Percentiles rank a stretch among this genome's conserved stretches.
Conservation (phyloP, 2,329 filamentous ascomycete species). For the Claviceps paspali region DNA sequence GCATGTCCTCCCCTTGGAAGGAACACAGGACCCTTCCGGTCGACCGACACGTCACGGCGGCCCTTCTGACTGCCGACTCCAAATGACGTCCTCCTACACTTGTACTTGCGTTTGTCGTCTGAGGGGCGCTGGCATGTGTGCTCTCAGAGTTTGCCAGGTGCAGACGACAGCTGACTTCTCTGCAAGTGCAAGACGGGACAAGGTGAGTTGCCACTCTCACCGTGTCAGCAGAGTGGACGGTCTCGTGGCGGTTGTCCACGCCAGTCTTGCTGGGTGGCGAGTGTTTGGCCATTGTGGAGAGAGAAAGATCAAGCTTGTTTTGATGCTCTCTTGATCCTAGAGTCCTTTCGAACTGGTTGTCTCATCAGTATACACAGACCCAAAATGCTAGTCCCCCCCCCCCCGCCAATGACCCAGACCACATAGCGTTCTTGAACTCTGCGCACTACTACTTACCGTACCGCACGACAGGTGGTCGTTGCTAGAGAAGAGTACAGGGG, state of each 20-base stretch:
- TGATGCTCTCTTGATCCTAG: background rate
- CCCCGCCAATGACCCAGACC: background rate
- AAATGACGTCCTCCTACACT: background rate
- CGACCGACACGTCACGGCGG: too few species aligned
- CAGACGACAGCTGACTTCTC: background rate
- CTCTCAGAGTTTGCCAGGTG: background rate
- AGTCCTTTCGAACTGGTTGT: background rate
- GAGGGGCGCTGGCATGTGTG: background rate
- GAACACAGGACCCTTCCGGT: too few species aligned
- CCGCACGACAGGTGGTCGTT: background rate
- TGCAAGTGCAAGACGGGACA: background rate
- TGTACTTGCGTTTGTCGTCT: background rate
- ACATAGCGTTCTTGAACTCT: background rate
- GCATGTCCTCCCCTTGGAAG: too few species aligned
- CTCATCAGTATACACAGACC: background rate
- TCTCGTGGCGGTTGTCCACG: background rate
- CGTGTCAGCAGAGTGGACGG: background rate
- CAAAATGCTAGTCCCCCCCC: background rate
- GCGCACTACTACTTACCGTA: background rate
- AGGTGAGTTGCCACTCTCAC: background rate
- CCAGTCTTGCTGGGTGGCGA: background rate
- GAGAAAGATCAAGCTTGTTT: background rate
- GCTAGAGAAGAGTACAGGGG: too few species aligned
- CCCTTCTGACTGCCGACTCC: background rate
- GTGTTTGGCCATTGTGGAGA: background rate